A percentile compares a stretch with the other conserved stretches of the same genome.
Evolutionary conservation across 129 eudicot genomes (phyloP).

Genomic region (Cynara cardunculus): DNA sequence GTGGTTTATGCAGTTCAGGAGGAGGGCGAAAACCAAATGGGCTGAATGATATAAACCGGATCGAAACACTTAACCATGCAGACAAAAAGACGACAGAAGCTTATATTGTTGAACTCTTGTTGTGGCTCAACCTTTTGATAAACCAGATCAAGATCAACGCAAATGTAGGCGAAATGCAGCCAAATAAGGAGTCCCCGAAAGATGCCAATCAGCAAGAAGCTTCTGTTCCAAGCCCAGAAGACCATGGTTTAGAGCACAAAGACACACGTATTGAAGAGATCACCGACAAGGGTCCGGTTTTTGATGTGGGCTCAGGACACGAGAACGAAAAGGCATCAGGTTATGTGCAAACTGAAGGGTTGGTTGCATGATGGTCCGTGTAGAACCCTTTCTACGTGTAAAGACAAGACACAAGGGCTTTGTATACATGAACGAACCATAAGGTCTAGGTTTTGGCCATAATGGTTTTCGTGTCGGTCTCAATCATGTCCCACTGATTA

Average conservation of each 20-base stretch:
- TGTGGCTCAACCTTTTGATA: conserved; percentile 69
- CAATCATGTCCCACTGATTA: neutral
- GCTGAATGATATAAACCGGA: conserved; percentile 37
- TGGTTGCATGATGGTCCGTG: neutral
- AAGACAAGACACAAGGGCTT: neutral
- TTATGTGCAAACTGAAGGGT: conserved; percentile 6
- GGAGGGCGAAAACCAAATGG: conserved; percentile 46
- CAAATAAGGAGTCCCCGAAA: conserved; percentile 30
- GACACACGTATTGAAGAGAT: neutral
- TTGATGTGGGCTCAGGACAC: conserved; percentile 16
- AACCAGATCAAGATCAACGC: conserved; percentile 35
- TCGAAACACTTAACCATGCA: conserved; percentile 83
- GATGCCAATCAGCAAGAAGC: conserved; percentile 7
- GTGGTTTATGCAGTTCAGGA: conserved; percentile 53
- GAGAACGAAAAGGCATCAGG: neutral
- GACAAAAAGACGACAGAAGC: conserved; percentile 66
- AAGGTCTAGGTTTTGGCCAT: neutral
- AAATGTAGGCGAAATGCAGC: conserved; percentile 17
- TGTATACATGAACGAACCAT: neutral
- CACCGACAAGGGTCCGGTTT: neutral
- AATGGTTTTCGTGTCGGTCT: neutral
- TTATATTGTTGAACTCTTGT: conserved; percentile 50
- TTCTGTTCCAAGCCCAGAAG: neutral
- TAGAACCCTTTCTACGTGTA: neutral
- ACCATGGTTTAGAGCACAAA: conserved; percentile 1